Conservation (phyloP, 2,329 filamentous ascomycete genomes). For the Colletotrichum scovillei region DNA sequence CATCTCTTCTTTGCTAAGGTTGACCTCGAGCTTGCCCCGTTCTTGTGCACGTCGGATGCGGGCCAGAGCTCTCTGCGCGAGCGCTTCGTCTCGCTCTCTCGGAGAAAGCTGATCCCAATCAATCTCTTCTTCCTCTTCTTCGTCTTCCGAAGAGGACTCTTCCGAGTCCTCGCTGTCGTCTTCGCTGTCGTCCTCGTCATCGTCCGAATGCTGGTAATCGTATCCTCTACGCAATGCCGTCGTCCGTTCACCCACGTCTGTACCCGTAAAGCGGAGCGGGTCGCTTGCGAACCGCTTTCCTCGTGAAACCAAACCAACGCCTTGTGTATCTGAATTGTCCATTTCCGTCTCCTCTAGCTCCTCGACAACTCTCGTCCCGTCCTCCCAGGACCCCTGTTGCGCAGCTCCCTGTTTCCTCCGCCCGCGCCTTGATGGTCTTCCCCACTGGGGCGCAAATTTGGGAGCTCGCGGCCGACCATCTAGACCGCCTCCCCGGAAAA, state of each 20-base stretch:
- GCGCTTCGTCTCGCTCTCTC: slow-evolving; percentile 76
- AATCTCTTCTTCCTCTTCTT: slow-evolving; percentile 55
- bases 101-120: slow-evolving; percentile 65
- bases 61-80: slow-evolving; percentile 82
- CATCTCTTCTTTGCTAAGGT: slow-evolving; percentile 82
- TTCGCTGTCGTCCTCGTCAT: slow-evolving; percentile 51
- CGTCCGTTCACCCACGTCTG: slow-evolving; percentile 61
- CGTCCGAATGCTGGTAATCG: slow-evolving; percentile 48
- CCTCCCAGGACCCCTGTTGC: slow-evolving; percentile 52
- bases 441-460: slow-evolving; percentile 91
- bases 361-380: slow-evolving; percentile 67
- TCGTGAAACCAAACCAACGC: slow-evolving; percentile 60
- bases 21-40: slow-evolving; percentile 82
- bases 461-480: slow-evolving; percentile 99
- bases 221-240: slow-evolving; percentile 52
- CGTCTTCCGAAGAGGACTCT: slow-evolving; percentile 45
- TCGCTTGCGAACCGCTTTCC: slow-evolving; percentile 68
- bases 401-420: slow-evolving; percentile 68
- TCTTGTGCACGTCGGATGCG: slow-evolving; percentile 83
- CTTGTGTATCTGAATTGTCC: slow-evolving; percentile 65
- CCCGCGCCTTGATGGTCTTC: slow-evolving; percentile 97
- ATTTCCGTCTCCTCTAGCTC: slow-evolving; percentile 71
- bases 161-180: slow-evolving; percentile 54
- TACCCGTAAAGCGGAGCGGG: slow-evolving; percentile 69
- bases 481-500: slow-evolving; percentile 99